Evolutionary conservation across 1,284 basidiomycete species (phyloP), one percentile per base, ranked within the genome.

Genomic region (Ganoderma multipileum): DNA sequence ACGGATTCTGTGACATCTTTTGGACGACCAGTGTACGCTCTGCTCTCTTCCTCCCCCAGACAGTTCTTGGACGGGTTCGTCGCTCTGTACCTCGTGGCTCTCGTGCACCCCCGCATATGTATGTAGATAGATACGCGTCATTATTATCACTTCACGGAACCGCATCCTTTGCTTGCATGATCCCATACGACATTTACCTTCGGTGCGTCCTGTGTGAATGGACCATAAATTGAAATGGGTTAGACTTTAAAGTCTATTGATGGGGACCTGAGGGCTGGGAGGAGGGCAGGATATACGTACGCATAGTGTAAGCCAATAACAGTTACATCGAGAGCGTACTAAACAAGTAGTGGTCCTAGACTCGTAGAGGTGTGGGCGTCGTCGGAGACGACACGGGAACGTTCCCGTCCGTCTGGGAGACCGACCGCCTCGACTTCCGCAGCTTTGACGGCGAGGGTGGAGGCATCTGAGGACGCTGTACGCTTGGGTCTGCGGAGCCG

Each of bases 361-460:
- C 65, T 3, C 65, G 65, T 11, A 64, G 42, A 14, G 69, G 57
- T 7, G 67, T 9, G 8, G 65, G 58, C 3, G 69, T 36, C 62
- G 33, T 30, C 36, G 61, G 39, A 9, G 55, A 30, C 18, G 66
- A 52, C 12, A 28, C 36, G n/a, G 71, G 63, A 8, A 33, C 33
- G 59, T 58, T 54, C 58, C 64, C 67, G 42, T 72, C 68, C 52
- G 62, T 57, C 42, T 72, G 71, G 18, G 71, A 70, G 52, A 72
- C 63, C 28, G 71, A 70, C 65, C 65, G 65, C 58, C 64, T 47
- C 61, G 69, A 67, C 71, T 72, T 72, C 28, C 71, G n/a, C 59
- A 72, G 64, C 64, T 70, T 70, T 39, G 65, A 67, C 58, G 71
- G 70, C 63, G 69, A 68, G 8, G 71, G 55, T 8, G 71, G 68